These are phyloP conservation scores for Brassica rapa DNA, from an alignment of 345 rosid genomes.

Conservation along the genomic window DNA sequence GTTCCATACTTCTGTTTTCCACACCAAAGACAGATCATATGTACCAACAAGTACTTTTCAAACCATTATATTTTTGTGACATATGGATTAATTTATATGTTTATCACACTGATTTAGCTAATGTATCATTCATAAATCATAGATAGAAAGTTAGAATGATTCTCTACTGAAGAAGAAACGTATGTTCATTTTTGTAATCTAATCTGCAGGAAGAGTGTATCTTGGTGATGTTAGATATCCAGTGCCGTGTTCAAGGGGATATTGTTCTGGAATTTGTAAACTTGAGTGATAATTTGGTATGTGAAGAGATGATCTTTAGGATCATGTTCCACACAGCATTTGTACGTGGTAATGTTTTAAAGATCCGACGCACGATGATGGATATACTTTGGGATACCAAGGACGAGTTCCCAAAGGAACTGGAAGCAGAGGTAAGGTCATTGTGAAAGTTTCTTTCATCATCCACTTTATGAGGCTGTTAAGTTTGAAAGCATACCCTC, in stretches of 20 bases:
- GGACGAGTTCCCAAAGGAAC: background rate
- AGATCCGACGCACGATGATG: background rate
- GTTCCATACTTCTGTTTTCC: constrained; percentile 77
- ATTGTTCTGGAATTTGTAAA: background rate
- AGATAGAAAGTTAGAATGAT: no score
- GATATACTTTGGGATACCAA: background rate
- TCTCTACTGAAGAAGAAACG: no score
- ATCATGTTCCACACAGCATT: background rate
- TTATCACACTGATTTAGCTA: no score
- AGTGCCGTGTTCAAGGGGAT: background rate
- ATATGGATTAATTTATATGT: no score
- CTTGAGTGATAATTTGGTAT: background rate
- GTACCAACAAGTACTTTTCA: no score
- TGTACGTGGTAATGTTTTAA: background rate
- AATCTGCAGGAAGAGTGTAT: background rate
- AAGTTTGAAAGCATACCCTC: constrained; percentile 70
- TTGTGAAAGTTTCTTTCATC: constrained; percentile 26
- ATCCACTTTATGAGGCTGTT: constrained; percentile 40
- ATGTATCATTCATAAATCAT: no score
- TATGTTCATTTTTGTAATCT: background rate
- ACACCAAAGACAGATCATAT: constrained; percentile 43
- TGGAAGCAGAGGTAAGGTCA: constrained; percentile 63
- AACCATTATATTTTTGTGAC: no score
- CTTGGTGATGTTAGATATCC: background rate
- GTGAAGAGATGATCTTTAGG: background rate